phyloP scores from a whole-genome alignment of 2,329 filamentous ascomycete species.

The Scedosporium dehoogii region DNA sequence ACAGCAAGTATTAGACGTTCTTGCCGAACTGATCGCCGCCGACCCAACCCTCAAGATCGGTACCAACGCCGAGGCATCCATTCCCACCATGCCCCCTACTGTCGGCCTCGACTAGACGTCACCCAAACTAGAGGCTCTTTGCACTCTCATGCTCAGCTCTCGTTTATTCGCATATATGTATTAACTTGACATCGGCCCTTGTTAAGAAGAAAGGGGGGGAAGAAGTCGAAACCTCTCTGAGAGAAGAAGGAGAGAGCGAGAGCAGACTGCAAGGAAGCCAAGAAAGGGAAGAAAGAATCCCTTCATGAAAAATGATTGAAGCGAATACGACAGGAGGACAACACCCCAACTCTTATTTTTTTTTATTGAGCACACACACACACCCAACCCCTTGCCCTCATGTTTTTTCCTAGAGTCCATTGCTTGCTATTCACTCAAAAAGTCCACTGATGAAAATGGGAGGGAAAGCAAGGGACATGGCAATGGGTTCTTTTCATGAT shows the following conservation, averaged over 20 bases:
- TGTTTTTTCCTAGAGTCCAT: too few species aligned
- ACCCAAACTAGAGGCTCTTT: background rate
- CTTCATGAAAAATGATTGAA: conserved; percentile 4
- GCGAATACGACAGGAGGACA: background rate
- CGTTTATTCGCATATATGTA: background rate
- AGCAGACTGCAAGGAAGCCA: background rate
- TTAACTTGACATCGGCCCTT: background rate
- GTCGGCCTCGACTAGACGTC: conserved; percentile 44
- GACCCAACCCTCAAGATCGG: conserved; percentile 64
- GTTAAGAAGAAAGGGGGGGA: background rate
- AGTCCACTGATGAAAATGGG: too few species aligned
- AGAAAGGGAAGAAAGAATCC: background rate
- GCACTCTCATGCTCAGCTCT: background rate
- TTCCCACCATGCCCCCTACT: conserved; percentile 21
- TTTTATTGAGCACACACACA: background rate
- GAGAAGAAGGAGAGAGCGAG: background rate
- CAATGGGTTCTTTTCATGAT: too few species aligned
- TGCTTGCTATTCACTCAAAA: too few species aligned
- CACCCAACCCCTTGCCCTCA: background rate
- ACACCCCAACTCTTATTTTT: background rate
- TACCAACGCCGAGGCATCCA: conserved; percentile 17
- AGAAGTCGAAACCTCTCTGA: background rate
- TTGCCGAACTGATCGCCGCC: conserved; percentile 96
- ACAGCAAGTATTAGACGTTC: conserved; percentile 83
- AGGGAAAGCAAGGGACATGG: too few species aligned